Evolutionary conservation across 441 rosid genomes (phyloP), one percentile per base, ranked within the genome.

Genomic region (Mallotus japonicus): DNA sequence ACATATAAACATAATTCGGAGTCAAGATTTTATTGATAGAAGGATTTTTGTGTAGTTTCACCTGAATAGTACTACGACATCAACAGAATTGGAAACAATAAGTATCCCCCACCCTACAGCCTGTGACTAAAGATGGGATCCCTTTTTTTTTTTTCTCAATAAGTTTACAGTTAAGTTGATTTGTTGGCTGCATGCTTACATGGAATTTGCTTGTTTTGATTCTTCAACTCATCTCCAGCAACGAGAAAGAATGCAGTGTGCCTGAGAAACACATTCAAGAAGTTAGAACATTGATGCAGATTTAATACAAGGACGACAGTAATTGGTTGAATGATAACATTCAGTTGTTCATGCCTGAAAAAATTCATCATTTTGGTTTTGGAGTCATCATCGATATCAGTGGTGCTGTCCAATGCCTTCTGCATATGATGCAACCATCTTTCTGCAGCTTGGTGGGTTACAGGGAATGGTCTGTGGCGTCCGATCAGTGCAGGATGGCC

Each of bases 241-340:
- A 93, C 98, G 54, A 93, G 96, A 83, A 93, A 93, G 86, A 89
- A 93, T 1, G 98, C 96, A 1, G 98, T 93, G 81, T 93, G 98
- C 88, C 98, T 91, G 85, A 70, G 72, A 83, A 63, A 49, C 62
- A 54, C 1, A 70, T 37, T 37, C 6, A 37, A 37, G 40, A 37
- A 4, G 40, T 37, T 37, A 37, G 40, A 37, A 37, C 40, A 3
- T 37, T 37, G 6, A 37, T 37, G 6, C 40, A 37, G 40, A 37
- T 37, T 37, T 37, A 6, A 6, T 37, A 4, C 2, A 37, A 37
- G 40, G 40, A 37, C 40, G 40, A 37, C 6, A 37, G 40, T 37
- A 37, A 6, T 37, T 37, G 6, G 40, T 37, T 6, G 40, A 37
- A 37, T 37, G 6, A 37, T 37, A 44, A 44, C 11, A 44, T 44